Evolutionary conservation across 148 eudicot species (phyloP), one percentile per base, ranked within the genome.

Genomic region (Fallopia convolvulus): DNA sequence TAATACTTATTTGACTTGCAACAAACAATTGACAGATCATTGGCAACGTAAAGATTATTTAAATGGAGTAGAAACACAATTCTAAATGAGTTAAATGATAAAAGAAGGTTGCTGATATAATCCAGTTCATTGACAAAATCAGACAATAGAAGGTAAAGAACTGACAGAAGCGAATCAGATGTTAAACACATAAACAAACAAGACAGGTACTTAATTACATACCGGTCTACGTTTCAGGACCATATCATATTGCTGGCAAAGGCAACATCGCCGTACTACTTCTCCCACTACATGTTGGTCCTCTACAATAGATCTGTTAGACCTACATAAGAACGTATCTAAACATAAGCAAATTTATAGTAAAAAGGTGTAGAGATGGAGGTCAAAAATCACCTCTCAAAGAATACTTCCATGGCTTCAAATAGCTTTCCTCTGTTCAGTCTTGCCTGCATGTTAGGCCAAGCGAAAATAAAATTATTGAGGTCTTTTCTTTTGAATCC

Each of bases 401-500:
- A 95, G 83, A 91, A 95, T 70, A 89, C 74, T 33, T 81, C 89
- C 97, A 95, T 87, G 75, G 99, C 93, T 87, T 93, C 94, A 80
- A 93, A 89, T 41, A 95, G 89, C 82, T 95, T 91, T 41, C 50
- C 90, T 89, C 91, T 92, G 68, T 90, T 95, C 75, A 79, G 53
- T 84, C 84, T 91, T 56, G 97, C 97, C 99, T 91, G 90, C 74
- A 86, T 7, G 47, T 42, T 44, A 23, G 10, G 15, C 55, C 75
- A 73, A 41, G 52, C 36, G 8, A n/a, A 68, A 26, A n/a, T 68
- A 17, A 11, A 32, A 36, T 1, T 44, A 20, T 71, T 14, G 8
- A 41, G 48, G 9, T 0, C 39, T 23, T 63, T 63, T 33, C 17
- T 36, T 68, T 68, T 21, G 18, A 68, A 68, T 68, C 20, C 20